Base-by-base conservation (phyloP, 2,329 filamentous ascomycete species). In the Nannizzia gypsea region DNA sequence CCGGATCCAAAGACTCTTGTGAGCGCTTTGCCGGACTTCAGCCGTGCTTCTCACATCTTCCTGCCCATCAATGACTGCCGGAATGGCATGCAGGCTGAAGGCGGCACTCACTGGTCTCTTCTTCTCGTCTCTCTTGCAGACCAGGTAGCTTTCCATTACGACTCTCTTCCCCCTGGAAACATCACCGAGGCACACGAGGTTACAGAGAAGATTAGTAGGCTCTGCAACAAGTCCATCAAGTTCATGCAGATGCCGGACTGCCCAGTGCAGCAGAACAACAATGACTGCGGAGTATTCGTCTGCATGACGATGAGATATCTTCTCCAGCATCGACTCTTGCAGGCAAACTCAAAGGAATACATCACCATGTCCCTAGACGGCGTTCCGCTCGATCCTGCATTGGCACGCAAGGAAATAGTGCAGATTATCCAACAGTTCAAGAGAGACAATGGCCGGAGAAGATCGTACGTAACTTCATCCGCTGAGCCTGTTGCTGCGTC, bases 201-300 rank as follows among this genome's bases (percentile, higher is more conserved):
- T 5, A 83, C 87, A 0, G 75, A 81, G 55, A 88, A 90, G 67
- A 78, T 99, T 48, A 79, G 82, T 26, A 76, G 78, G 34, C 76
- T 97, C 31, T 79, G 97, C 36, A 81, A 82, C 60, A 79, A 79
- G 3, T 75, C 95, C 17, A 80, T 85, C 20, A 69, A 71, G 17
- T 96, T 95, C 70, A 82, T 91, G 68, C 85, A 92, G 71, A 80
- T 99, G 59, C 79, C 86, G 0, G 92, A 97, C 69, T 87, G 84
- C 8, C 93, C 93, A 0, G 88, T 95, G 68, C 93, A 99, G 72
- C 87, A 91, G 66, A 97, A 97, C 66, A 85, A 88, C 26, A 92
- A 83, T 69, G 93, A 99, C 73, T 99, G 93, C 67, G 93, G 93
- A 17, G 89, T 99, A 0, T 97, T 91, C 72, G 93, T 99, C 2